Percentiles rank a stretch among this genome's conserved stretches.
Conservation (phyloP, 441 rosid genomes). For the Omphalea diandra region DNA sequence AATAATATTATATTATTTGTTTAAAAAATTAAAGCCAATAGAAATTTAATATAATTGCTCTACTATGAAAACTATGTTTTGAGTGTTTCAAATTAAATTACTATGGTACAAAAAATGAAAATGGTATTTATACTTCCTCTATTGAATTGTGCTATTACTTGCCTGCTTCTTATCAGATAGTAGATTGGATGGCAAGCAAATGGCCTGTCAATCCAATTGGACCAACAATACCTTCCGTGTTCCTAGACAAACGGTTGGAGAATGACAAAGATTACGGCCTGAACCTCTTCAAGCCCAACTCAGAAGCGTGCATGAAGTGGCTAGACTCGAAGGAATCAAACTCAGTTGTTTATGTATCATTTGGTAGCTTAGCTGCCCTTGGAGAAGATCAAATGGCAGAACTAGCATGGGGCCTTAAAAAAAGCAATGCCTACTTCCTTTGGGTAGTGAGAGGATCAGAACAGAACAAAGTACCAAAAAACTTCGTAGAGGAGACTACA, state of each 20-base stretch:
- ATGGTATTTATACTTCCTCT: no score
- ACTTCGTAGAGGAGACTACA: slow-evolving; percentile 2
- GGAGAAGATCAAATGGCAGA: slow-evolving; percentile 15
- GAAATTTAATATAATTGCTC: no score
- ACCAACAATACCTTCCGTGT: slow-evolving; percentile 44
- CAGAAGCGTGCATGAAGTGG: slow-evolving; percentile 3
- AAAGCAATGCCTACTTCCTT: slow-evolving; percentile 5
- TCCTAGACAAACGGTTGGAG: slow-evolving; percentile 36
- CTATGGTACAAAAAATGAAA: no score
- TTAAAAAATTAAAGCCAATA: no score
- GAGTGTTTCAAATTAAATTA: no score
- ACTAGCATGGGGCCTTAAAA: slow-evolving; percentile 1
- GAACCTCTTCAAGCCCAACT: slow-evolving; percentile 11
- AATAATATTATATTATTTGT: no score
- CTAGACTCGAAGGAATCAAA: slow-evolving; percentile 7
- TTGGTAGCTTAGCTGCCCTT: slow-evolving; percentile 15
- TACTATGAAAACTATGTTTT: no score
- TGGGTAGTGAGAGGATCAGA: slow-evolving; percentile 23
- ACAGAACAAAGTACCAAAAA: slow-evolving; percentile 7
- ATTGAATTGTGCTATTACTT: no score
- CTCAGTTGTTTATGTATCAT: no score
- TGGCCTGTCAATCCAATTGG: slow-evolving; percentile 37
- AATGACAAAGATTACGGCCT: slow-evolving; percentile 30
- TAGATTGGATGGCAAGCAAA: slow-evolving; percentile 36
- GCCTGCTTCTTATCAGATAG: slow-evolving; percentile 26